A percentile compares a stretch with the other conserved stretches of the same genome.
These are phyloP conservation scores for Pouteria campechiana DNA, from an alignment of 179 eudicot species.

Conservation along the genomic window DNA sequence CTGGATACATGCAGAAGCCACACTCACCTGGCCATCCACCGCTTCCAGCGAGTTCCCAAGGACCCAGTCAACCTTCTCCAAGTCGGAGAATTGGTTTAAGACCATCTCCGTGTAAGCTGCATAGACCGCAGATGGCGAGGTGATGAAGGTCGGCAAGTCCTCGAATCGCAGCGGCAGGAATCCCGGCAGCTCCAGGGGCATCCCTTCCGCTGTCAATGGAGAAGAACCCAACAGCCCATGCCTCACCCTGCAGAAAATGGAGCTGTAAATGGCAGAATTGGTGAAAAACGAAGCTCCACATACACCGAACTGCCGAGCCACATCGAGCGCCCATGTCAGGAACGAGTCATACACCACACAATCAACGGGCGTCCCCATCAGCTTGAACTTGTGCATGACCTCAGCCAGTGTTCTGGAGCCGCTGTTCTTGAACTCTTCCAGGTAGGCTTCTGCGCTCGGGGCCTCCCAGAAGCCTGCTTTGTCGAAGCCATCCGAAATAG, in stretches of 20 bases:
- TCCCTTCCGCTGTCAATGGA: neutral
- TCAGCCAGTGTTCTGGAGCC: slow-evolving; percentile 22
- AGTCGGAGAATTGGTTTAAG: slow-evolving; percentile 25
- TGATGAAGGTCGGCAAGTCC: slow-evolving; percentile 27
- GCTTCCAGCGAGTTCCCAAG: slow-evolving; percentile 34
- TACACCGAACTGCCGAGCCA: slow-evolving; percentile 32
- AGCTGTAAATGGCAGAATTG: slow-evolving; percentile 15
- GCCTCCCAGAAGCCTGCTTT: slow-evolving; percentile 14
- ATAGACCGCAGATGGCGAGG: slow-evolving; percentile 21
- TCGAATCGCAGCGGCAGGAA: slow-evolving; percentile 9
- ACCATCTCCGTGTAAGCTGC: slow-evolving; percentile 29
- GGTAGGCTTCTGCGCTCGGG: slow-evolving; percentile 17
- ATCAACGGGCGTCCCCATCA: slow-evolving; percentile 15
- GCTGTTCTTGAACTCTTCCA: slow-evolving; percentile 10
- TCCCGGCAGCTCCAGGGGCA: slow-evolving; percentile 5
- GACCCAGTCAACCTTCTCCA: slow-evolving; percentile 35
- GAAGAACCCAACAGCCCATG: neutral
- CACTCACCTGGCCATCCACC: slow-evolving; percentile 24
- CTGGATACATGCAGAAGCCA: slow-evolving; percentile 10
- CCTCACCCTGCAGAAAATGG: slow-evolving; percentile 11
- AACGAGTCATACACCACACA: slow-evolving; percentile 49
- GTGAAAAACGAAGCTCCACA: slow-evolving; percentile 45
- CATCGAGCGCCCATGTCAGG: slow-evolving; percentile 48
- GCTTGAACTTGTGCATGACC: slow-evolving; percentile 11
- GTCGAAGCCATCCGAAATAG: slow-evolving; percentile 35